These are phyloP conservation scores for Aspergillus calidoustus DNA, from an alignment of 2,329 filamentous ascomycete genomes.

Conservation along the genomic window DNA sequence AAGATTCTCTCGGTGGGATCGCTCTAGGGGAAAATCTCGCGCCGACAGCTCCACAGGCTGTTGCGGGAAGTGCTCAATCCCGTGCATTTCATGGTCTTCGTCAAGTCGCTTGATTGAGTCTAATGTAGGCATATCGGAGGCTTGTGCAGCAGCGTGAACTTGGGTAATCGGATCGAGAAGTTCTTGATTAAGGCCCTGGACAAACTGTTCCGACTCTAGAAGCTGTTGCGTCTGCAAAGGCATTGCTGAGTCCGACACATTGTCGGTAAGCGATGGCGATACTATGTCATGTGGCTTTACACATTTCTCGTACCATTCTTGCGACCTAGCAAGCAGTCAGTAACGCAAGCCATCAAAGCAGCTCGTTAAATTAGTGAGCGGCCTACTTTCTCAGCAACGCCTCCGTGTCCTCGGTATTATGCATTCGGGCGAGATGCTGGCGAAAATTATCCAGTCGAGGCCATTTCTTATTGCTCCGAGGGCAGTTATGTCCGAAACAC, in stretches of 20 bases:
- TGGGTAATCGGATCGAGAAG: slow-evolving; percentile 9
- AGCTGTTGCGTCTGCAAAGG: slow-evolving; percentile 20
- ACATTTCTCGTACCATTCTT: slow-evolving; percentile 41
- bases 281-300: slow-evolving; percentile 27
- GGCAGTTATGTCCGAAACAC: slow-evolving; percentile 64
- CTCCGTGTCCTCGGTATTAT: slow-evolving; percentile 54
- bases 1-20: slow-evolving; percentile 7
- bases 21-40: slow-evolving; percentile 10
- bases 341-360: neutral
- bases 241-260: slow-evolving; percentile 22
- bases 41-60: slow-evolving; percentile 21
- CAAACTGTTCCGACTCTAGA: slow-evolving; percentile 17
- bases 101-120: slow-evolving; percentile 17
- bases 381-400: slow-evolving; percentile 54
- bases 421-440: slow-evolving; percentile 74
- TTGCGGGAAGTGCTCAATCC: neutral
- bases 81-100: slow-evolving; percentile 5
- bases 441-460: slow-evolving; percentile 85
- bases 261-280: slow-evolving; percentile 22
- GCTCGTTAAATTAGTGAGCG: slow-evolving; percentile 16
- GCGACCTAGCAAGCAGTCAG: slow-evolving; percentile 30
- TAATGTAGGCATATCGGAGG: slow-evolving; percentile 14
- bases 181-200: slow-evolving; percentile 8
- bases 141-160: slow-evolving; percentile 3
- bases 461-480: slow-evolving; percentile 71